Percentiles rank a stretch among this genome's conserved stretches.
phyloP scores from a whole-genome alignment of 495 filamentous ascomycete species.

The Chlorociboria aeruginascens region DNA sequence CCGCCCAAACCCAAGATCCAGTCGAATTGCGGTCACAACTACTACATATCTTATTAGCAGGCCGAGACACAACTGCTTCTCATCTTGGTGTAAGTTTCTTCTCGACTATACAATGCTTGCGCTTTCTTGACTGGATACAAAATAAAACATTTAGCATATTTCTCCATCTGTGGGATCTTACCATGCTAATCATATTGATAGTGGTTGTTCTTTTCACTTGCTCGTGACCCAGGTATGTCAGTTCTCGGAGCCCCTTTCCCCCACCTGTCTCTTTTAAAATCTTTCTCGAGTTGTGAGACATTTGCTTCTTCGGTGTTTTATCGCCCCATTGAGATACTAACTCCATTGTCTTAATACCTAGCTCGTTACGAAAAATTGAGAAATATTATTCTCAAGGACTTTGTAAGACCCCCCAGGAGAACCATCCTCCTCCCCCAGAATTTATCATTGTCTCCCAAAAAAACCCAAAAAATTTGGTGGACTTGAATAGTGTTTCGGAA shows the following conservation, averaged over 20 bases:
- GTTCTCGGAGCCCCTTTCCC: too few species aligned
- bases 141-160: too few species aligned
- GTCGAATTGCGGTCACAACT: slow-evolving; percentile 30
- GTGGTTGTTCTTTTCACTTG: slow-evolving; percentile 10
- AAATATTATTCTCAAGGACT: slow-evolving; percentile 22
- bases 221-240: background rate
- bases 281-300: too few species aligned
- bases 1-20: slow-evolving; percentile 25
- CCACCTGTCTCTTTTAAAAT: too few species aligned
- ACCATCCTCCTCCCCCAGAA: slow-evolving; percentile 21
- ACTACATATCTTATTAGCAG: slow-evolving; percentile 39
- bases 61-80: slow-evolving; percentile 49
- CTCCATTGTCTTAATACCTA: too few species aligned
- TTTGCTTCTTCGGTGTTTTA: too few species aligned
- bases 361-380: slow-evolving; percentile 25
- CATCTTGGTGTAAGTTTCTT: slow-evolving; percentile 18
- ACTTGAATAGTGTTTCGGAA: background rate
- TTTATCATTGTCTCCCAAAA: slow-evolving; percentile 26
- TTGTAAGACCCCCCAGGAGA: slow-evolving; percentile 8
- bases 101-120: too few species aligned
- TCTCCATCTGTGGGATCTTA: too few species aligned
- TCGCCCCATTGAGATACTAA: too few species aligned
- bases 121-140: too few species aligned
- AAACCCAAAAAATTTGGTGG: too few species aligned
- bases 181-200: too few species aligned